Evolutionary conservation across 768 basidiomycete genomes (phyloP).

Genomic region (Rhizopogon sp.): DNA sequence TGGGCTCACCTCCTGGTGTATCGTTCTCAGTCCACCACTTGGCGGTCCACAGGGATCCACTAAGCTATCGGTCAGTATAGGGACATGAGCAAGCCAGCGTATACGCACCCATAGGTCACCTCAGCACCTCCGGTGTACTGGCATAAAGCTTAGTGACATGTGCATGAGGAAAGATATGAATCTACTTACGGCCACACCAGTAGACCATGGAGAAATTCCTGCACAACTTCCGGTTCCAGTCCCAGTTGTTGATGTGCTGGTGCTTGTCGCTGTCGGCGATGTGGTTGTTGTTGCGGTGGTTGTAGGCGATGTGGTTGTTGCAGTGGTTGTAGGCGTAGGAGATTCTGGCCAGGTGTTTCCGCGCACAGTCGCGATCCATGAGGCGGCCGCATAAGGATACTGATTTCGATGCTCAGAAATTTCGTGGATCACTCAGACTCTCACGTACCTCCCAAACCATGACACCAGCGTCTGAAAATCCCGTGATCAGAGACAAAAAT

Average conservation of each 20-base stretch:
- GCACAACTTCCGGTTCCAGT: conserved; percentile 35
- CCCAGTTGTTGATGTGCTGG: conserved; percentile 15
- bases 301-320: conserved; percentile 2
- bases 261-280: conserved; percentile 12
- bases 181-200: conserved; percentile 28
- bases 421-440: background rate
- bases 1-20: conserved; percentile 21
- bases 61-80: conserved; percentile 8
- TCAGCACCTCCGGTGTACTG: conserved; percentile 39
- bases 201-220: conserved; percentile 37
- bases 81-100: background rate
- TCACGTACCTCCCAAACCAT: conserved; percentile 35
- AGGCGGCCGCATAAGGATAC: conserved; percentile 33
- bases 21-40: conserved; percentile 42
- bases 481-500: background rate
- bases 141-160: background rate
- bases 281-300: conserved; percentile 16
- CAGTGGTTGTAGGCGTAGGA: conserved; percentile 17
- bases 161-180: background rate
- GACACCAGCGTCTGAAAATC: conserved; percentile 29
- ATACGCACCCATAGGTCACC: conserved; percentile 37
- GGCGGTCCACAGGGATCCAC: conserved; percentile 44
- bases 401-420: conserved; percentile 6
- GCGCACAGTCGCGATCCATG: conserved; percentile 36
- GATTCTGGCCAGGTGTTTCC: conserved; percentile 29